Evolutionary conservation across 805 yeast species (phyloP).

Genomic region (Ogataea ramenticola): DNA sequence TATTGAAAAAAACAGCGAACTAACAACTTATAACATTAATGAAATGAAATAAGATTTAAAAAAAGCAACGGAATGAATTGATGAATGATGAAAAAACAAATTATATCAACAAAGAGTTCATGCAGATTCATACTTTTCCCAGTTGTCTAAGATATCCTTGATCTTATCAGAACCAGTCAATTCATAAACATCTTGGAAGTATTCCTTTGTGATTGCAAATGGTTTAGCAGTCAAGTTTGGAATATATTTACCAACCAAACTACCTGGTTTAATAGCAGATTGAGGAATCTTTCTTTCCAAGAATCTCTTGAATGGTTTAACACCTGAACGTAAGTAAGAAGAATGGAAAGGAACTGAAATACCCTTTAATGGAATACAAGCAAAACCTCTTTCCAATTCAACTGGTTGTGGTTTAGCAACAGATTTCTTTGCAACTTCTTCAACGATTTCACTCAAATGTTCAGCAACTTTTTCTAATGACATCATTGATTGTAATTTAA

Average conservation of each 20-base stretch:
- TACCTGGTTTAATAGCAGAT: constrained; percentile 91
- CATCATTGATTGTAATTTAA: constrained; percentile 73
- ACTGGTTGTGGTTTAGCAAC: constrained; percentile 92
- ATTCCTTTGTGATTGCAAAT: constrained; percentile 90
- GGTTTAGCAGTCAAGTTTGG: constrained; percentile 99
- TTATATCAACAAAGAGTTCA: constrained; percentile 13
- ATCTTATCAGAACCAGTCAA: constrained; percentile 89
- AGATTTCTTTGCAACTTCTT: constrained; percentile 77
- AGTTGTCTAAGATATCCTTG: constrained; percentile 83
- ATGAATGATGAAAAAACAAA: neutral
- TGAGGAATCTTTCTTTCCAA: constrained; percentile 91
- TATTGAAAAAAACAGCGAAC: neutral
- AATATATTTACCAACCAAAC: constrained; percentile 90
- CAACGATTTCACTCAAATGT: constrained; percentile 82
- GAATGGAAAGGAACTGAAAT: constrained; percentile 99
- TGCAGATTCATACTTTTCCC: constrained; percentile 76
- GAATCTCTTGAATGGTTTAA: constrained; percentile 97
- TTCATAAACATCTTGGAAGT: constrained; percentile 91
- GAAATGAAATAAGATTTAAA: neutral
- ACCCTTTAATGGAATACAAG: constrained; percentile 96
- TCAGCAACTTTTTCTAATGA: constrained; percentile 82
- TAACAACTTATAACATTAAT: neutral
- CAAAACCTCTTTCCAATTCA: constrained; percentile 95
- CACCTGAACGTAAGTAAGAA: constrained; percentile 96
- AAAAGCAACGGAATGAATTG: neutral